A percentile compares a stretch with the other conserved stretches of the same genome.
phyloP scores from a whole-genome alignment of 139 green algal genomes.

The Volvox africanus region DNA sequence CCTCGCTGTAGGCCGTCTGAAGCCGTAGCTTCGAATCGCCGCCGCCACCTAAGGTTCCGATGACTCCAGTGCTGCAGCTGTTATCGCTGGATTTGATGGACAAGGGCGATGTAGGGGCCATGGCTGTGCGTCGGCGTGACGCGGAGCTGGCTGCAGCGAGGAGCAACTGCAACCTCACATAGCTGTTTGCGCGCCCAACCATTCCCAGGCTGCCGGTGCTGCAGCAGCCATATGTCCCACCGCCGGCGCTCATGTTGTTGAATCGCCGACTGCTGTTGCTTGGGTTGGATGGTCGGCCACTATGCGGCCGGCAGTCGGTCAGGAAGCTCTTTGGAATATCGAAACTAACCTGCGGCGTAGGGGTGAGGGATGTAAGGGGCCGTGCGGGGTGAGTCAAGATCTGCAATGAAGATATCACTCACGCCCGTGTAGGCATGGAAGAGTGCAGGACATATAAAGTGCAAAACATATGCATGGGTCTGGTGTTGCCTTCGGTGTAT shows the following conservation, averaged over 20 bases:
- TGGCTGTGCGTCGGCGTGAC: neutral
- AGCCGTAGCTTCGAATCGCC: neutral
- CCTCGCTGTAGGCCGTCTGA: neutral
- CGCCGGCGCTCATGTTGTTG: neutral
- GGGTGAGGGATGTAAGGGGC: too few species aligned
- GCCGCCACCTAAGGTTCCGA: neutral
- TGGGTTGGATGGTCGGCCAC: neutral
- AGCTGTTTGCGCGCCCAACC: constrained; percentile 14
- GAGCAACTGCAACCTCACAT: neutral
- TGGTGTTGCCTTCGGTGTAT: too few species aligned
- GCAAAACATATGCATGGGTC: too few species aligned
- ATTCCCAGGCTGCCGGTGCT: neutral
- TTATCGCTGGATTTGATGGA: neutral
- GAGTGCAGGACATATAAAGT: too few species aligned
- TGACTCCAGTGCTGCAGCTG: neutral
- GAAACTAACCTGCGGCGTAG: constrained; percentile 1
- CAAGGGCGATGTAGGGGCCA: neutral
- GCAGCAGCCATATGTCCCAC: neutral
- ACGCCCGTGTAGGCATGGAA: too few species aligned
- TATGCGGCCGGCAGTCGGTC: neutral
- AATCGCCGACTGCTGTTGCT: neutral
- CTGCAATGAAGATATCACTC: too few species aligned
- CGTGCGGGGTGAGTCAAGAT: too few species aligned
- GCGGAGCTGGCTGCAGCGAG: constrained; percentile 27
- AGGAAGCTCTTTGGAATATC: neutral